A percentile compares a stretch with the other conserved stretches of the same genome.
Evolutionary conservation across 441 rosid species (phyloP).

Genomic region (Bocquillonia castaneifolia): DNA sequence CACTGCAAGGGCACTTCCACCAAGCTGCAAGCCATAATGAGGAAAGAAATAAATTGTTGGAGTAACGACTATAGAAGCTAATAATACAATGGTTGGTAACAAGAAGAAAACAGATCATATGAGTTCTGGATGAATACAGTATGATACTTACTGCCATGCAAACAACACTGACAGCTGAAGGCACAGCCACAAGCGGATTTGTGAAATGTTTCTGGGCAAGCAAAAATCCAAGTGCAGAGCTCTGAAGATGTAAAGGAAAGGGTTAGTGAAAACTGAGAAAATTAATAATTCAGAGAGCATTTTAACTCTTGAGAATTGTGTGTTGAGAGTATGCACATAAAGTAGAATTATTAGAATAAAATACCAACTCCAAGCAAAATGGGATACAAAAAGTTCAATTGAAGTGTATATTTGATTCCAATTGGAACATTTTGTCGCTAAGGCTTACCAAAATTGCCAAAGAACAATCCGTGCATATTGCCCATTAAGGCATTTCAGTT

Average conservation of each 20-base stretch:
- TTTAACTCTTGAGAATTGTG: background rate
- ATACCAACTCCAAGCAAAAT: background rate
- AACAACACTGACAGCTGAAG: slow-evolving; percentile 95
- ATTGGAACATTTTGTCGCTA: background rate
- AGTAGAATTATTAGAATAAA: background rate
- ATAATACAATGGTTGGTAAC: background rate
- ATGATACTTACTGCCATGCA: slow-evolving; percentile 78
- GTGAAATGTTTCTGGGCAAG: slow-evolving; percentile 92
- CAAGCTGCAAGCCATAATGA: slow-evolving; percentile 47
- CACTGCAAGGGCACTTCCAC: slow-evolving; percentile 91
- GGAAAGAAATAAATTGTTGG: background rate
- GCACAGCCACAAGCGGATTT: slow-evolving; percentile 92
- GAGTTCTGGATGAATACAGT: background rate
- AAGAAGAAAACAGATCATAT: background rate
- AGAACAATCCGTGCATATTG: background rate
- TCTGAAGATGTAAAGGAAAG: slow-evolving; percentile 37
- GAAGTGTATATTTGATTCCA: background rate
- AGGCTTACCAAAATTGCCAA: background rate
- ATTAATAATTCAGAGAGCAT: background rate
- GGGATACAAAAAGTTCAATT: background rate
- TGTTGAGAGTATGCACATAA: background rate
- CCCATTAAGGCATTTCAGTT: background rate
- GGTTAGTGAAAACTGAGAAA: background rate
- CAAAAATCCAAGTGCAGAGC: slow-evolving; percentile 91
- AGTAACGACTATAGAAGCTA: background rate